Evolutionary conservation across 1,284 basidiomycete genomes (phyloP).

Genomic region (Stereum hirsutum): DNA sequence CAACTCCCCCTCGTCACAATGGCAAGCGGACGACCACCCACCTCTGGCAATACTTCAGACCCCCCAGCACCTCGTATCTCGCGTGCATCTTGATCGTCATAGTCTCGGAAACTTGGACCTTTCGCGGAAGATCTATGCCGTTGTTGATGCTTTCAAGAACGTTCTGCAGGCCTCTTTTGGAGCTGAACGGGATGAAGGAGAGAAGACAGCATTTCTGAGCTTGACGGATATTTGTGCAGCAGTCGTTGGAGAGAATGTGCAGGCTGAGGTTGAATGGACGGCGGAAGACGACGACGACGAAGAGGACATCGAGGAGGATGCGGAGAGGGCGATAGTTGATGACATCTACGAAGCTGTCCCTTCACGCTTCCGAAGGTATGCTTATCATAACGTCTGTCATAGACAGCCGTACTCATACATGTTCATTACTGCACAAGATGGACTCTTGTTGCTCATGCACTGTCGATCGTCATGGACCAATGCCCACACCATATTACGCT

Average conservation of each 20-base stretch:
- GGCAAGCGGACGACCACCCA: slow-evolving; percentile 16
- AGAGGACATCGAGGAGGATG: slow-evolving; percentile 19
- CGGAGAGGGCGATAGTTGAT: slow-evolving; percentile 24
- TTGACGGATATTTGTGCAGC: slow-evolving; percentile 40
- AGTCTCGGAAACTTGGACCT: slow-evolving; percentile 30
- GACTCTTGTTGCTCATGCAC: slow-evolving; percentile 39
- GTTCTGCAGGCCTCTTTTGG: slow-evolving; percentile 26
- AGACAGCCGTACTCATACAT: neutral
- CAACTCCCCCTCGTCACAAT: slow-evolving; percentile 3
- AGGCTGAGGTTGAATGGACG: slow-evolving; percentile 17
- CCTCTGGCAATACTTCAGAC: slow-evolving; percentile 31
- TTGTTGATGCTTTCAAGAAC: slow-evolving; percentile 44
- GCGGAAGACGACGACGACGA: slow-evolving; percentile 16
- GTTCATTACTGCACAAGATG: slow-evolving; percentile 23
- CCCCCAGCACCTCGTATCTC: slow-evolving; percentile 23
- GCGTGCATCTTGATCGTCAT: slow-evolving; percentile 26
- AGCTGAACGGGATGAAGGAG: neutral
- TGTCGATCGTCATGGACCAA: slow-evolving; percentile 33
- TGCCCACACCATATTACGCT: slow-evolving; percentile 38
- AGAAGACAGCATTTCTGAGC: slow-evolving; percentile 4
- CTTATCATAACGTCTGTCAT: neutral
- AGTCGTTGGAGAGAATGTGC: slow-evolving; percentile 36
- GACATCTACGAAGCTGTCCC: slow-evolving; percentile 43
- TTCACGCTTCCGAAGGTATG: slow-evolving; percentile 36
- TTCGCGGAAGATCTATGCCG: slow-evolving; percentile 37